These are phyloP conservation scores for Rhodotorula mucilaginosa DNA, from an alignment of 1,284 basidiomycete species.

Conservation along the genomic window DNA sequence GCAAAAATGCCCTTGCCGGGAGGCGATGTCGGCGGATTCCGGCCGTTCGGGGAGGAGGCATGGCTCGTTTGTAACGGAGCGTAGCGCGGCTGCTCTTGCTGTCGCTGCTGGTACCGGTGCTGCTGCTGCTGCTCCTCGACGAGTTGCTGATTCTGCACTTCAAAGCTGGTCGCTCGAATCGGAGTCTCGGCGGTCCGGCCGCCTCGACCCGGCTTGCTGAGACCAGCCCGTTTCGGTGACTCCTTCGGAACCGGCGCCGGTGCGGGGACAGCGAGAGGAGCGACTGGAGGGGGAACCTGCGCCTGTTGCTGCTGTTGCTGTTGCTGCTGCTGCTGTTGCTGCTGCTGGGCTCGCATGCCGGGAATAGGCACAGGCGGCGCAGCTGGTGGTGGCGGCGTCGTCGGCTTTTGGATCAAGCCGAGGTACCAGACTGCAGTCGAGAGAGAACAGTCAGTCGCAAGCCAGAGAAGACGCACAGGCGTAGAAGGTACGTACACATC, in stretches of 20 bases:
- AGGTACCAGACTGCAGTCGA: slow-evolving; percentile 86
- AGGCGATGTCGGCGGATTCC: background rate
- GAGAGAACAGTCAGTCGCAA: background rate
- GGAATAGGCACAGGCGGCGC: slow-evolving; percentile 33
- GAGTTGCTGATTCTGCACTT: slow-evolving; percentile 86
- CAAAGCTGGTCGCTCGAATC: slow-evolving; percentile 83
- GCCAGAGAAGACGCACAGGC: background rate
- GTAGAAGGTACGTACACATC: slow-evolving; percentile 32
- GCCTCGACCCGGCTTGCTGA: slow-evolving; percentile 34
- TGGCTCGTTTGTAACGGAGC: background rate
- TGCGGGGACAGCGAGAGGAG: too few species aligned
- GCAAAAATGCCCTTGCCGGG: background rate
- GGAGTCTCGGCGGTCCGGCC: slow-evolving; percentile 70
- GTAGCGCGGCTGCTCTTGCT: slow-evolving; percentile 21
- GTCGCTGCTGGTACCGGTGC: slow-evolving; percentile 22
- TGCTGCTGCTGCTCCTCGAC: slow-evolving; percentile 62
- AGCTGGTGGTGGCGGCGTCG: slow-evolving; percentile 39
- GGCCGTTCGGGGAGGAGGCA: background rate
- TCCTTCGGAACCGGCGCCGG: background rate
- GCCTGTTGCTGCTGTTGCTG: slow-evolving; percentile 16
- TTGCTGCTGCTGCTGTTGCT: slow-evolving; percentile 51
- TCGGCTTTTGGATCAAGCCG: slow-evolving; percentile 82
- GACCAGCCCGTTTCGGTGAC: slow-evolving; percentile 41
- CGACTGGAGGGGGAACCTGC: too few species aligned
- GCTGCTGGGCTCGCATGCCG: slow-evolving; percentile 27